Evolutionary conservation across 78 protist species (phyloP).

Genomic region (Guillardia theta): DNA sequence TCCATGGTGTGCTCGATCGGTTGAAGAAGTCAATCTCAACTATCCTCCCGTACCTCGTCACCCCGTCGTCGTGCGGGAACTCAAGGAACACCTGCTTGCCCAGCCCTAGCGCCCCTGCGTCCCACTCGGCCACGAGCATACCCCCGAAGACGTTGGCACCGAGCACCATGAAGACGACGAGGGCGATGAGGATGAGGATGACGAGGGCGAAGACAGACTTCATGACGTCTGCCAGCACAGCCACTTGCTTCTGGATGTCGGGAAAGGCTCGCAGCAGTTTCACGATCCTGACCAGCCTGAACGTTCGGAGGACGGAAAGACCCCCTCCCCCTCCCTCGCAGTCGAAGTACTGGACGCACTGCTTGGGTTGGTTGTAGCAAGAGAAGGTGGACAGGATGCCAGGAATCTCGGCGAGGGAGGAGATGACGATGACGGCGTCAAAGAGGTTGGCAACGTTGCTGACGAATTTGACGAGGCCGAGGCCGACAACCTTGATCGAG

Average conservation of each 20-base stretch:
- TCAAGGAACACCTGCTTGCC: neutral
- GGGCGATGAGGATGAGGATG: neutral
- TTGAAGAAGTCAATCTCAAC: neutral
- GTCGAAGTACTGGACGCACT: neutral
- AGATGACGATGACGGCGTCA: neutral
- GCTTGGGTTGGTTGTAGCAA: neutral
- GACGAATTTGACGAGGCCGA: neutral
- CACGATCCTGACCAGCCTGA: neutral
- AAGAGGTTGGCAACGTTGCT: neutral
- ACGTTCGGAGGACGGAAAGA: neutral
- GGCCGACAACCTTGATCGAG: neutral
- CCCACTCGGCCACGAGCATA: neutral
- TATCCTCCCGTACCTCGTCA: neutral
- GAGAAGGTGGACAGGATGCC: neutral
- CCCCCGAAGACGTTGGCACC: neutral
- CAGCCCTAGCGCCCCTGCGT: neutral
- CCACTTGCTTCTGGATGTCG: neutral
- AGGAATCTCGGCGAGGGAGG: neutral
- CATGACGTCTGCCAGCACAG: neutral
- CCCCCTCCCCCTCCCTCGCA: slow-evolving; percentile 22
- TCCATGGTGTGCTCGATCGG: neutral
- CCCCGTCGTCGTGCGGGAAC: neutral
- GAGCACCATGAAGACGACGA: neutral
- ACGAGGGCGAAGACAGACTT: neutral
- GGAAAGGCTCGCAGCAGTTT: neutral